A percentile compares a stretch with the other conserved stretches of the same genome.
Evolutionary conservation across 1,284 basidiomycete species (phyloP).

Genomic region (Ganoderma leucocontextum): DNA sequence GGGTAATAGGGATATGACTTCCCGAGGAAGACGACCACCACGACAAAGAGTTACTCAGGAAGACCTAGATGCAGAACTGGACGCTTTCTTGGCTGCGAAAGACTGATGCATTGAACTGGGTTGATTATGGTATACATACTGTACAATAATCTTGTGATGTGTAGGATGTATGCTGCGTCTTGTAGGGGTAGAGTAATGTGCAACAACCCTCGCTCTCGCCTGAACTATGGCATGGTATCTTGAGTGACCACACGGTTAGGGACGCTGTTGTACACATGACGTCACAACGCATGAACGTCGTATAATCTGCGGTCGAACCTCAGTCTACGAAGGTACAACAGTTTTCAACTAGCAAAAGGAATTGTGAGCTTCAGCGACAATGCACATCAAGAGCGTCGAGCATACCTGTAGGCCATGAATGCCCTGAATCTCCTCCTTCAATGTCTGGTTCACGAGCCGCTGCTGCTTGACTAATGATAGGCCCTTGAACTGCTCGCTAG

Average conservation of each 20-base stretch:
- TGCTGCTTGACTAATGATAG: conserved; percentile 94
- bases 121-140: conserved; percentile 23
- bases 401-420: conserved; percentile 95
- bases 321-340: conserved; percentile 26
- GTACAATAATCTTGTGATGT: conserved; percentile 19
- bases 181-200: conserved; percentile 25
- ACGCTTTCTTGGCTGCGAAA: conserved; percentile 70
- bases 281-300: conserved; percentile 6
- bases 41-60: conserved; percentile 65
- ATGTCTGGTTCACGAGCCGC: conserved; percentile 84
- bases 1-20: conserved; percentile 30
- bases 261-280: not conserved
- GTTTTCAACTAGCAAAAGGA: conserved; percentile 25
- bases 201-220: conserved; percentile 12
- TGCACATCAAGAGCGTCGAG: not conserved
- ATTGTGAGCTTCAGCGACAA: not conserved
- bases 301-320: not conserved
- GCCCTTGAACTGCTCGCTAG: conserved; percentile 87
- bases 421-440: conserved; percentile 91
- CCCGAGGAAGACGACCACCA: conserved; percentile 40
- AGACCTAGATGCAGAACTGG: conserved; percentile 80
- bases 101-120: conserved; percentile 29
- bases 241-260: not conserved
- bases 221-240: not conserved
- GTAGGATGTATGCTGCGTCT: conserved; percentile 15